phyloP scores from a whole-genome alignment of 1,284 basidiomycete genomes.

The Sutorius eximius region DNA sequence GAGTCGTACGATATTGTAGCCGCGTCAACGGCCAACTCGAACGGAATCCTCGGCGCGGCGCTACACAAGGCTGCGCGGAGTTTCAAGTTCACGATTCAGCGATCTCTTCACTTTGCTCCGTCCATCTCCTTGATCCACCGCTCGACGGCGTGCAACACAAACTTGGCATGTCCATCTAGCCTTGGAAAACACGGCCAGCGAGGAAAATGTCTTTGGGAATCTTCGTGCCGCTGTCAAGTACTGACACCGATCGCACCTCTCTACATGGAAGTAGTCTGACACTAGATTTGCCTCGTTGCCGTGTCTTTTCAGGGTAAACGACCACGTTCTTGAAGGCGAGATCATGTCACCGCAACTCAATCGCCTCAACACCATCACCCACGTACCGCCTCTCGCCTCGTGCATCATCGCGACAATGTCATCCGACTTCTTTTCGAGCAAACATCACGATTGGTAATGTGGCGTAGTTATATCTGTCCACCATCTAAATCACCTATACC shows the following conservation, averaged over 20 bases:
- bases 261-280: conserved; percentile 5
- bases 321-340: conserved; percentile 2
- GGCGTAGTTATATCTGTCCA: conserved; percentile 16
- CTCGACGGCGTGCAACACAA: not conserved
- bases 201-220: not conserved
- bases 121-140: conserved; percentile 13
- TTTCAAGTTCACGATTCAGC: conserved; percentile 23
- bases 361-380: not conserved
- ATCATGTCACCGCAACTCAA: conserved; percentile 15
- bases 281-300: conserved; percentile 5
- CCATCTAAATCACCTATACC: not conserved
- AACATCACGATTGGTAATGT: conserved; percentile 16
- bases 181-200: not conserved
- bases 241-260: conserved; percentile 3
- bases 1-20: no score
- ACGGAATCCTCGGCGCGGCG: conserved; percentile 23
- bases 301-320: conserved; percentile 2
- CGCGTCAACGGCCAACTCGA: conserved; percentile 19
- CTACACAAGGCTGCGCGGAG: conserved; percentile 13
- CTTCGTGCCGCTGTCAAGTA: not conserved
- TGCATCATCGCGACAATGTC: conserved; percentile 1
- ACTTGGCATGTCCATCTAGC: not conserved
- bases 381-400: conserved; percentile 4
- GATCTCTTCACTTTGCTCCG: conserved; percentile 4
- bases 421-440: conserved; percentile 7